Evolutionary conservation across 1,284 basidiomycete genomes (phyloP).

Genomic region (Xanthoconium separans): DNA sequence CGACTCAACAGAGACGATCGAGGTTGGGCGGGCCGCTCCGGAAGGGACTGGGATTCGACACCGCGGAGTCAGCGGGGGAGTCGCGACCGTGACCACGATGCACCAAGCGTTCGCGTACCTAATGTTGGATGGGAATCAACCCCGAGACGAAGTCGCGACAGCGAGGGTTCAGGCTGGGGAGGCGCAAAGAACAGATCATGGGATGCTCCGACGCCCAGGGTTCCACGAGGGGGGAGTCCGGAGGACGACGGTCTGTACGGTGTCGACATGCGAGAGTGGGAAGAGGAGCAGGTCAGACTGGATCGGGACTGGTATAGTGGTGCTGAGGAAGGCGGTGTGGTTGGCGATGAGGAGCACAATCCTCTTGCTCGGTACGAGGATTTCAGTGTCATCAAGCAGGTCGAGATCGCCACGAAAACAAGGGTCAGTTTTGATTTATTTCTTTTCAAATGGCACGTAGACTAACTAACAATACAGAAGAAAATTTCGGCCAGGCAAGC

Average conservation of each 20-base stretch:
- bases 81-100: constrained; percentile 66
- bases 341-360: constrained; percentile 90
- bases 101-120: constrained; percentile 84
- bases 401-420: constrained; percentile 78
- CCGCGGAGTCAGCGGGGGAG: constrained; percentile 61
- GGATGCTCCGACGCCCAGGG: constrained; percentile 86
- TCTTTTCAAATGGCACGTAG: neutral
- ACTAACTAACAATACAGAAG: constrained; percentile 45
- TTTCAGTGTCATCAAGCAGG: constrained; percentile 67
- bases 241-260: constrained; percentile 59
- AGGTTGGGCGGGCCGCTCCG: constrained; percentile 22
- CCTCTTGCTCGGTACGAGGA: constrained; percentile 92
- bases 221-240: constrained; percentile 59
- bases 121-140: constrained; percentile 91
- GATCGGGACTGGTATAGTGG: constrained; percentile 95
- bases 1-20: constrained; percentile 38
- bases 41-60: constrained; percentile 64
- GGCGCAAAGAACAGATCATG: constrained; percentile 62
- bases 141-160: constrained; percentile 57
- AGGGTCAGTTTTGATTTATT: constrained; percentile 44
- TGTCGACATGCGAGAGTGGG: constrained; percentile 83
- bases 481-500: constrained; percentile 90
- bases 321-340: constrained; percentile 82
- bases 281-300: constrained; percentile 86
- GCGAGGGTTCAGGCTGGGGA: constrained; percentile 55